Base-by-base conservation (phyloP, 768 basidiomycete genomes). In the Lentinula aciculospora region DNA sequence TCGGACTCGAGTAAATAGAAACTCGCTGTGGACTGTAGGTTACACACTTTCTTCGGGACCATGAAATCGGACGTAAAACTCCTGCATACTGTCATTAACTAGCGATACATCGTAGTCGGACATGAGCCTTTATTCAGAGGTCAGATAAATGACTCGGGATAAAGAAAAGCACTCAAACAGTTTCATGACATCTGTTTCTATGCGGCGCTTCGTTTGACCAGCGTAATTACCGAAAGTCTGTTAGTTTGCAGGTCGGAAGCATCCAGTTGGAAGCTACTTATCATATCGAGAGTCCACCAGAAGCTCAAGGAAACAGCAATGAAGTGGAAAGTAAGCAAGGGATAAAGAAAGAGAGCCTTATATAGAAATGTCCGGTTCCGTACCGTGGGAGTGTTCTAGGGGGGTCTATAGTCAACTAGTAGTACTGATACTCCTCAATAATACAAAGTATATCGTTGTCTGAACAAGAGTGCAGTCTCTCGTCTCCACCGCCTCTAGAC, bases 101-200 rank as follows among this genome's bases (percentile, higher is more conserved):
- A 99, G 86, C 39, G 85, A 92, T 59, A 99, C 97, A 71, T 99
- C 92, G 72, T 94, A 97, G 76, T 99, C 97, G 15, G 94, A 96
- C 94, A 98, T 98, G 66, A 98, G 74, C 76, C 96, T 98, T 71
- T 3, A 61, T 45, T 12, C 19, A 7, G 17, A 12, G 42, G 17
- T 46, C 10, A 46, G 46, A 37, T 37, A 34, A 56, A 42, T 21
- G 40, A 5, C 32, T 34, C n/a, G 45, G 36, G 29, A 28, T 31
- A 42, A 36, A 28, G 23, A 25, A 40, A 9, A 23, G 13, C 34
- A 19, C 32, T 63, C 83, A 68, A 70, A 96, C 96, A 99, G 77
- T 78, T 98, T 98, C 96, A 98, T 97, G 54, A 99, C 96, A 79
- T 99, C 97, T 49, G 94, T 98, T 73, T 98, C 96, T 71, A 97